Percentiles rank a stretch among this genome's conserved stretches.
Conservation (phyloP, 176 grass and related monocot species). For the Carex kokanica region DNA sequence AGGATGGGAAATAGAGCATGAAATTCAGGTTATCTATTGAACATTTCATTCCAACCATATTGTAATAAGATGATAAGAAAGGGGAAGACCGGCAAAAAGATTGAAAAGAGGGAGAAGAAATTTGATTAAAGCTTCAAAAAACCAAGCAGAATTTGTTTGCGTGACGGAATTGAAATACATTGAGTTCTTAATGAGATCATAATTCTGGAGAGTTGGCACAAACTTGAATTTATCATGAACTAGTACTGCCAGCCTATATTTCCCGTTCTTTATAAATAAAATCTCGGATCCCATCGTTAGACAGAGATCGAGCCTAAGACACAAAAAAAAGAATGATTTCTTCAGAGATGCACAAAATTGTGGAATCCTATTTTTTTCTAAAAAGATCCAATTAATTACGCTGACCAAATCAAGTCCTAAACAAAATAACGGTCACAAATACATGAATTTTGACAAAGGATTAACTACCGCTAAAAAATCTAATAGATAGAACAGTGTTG, state of each 20-base stretch:
- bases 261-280: neutral
- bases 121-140: neutral
- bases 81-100: neutral
- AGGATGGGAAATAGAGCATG: neutral
- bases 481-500: neutral
- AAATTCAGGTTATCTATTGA: neutral
- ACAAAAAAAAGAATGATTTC: neutral
- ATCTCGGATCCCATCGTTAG: neutral
- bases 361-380: neutral
- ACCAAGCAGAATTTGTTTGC: neutral
- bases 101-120: neutral
- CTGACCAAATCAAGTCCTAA: neutral
- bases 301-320: neutral
- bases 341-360: neutral
- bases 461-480: neutral
- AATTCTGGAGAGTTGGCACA: neutral
- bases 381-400: neutral
- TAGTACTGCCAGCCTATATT: neutral
- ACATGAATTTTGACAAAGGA: neutral
- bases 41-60: neutral
- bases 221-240: neutral
- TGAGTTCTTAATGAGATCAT: neutral
- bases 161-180: neutral
- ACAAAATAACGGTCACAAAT: neutral
- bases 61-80: neutral